These are phyloP conservation scores for Funneliformis mosseae DNA, from an alignment of 192 early-diverging fungal species.

Conservation along the genomic window DNA sequence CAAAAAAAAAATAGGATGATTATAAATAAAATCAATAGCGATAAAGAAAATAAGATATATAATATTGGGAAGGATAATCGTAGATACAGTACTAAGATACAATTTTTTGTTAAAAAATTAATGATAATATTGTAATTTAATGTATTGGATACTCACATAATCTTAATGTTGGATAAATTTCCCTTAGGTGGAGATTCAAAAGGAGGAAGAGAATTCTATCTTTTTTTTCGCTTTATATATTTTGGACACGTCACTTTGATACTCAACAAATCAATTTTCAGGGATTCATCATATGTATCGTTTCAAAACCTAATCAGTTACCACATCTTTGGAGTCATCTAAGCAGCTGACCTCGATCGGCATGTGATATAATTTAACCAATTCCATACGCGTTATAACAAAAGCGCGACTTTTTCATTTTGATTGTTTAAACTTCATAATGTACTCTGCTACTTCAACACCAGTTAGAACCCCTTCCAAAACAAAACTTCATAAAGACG, in stretches of 20 bases:
- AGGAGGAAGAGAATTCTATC: slow-evolving; percentile 10
- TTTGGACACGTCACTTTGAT: slow-evolving; percentile 6
- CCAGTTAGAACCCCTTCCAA: background rate
- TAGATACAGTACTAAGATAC: background rate
- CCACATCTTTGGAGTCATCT: background rate
- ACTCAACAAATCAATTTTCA: background rate
- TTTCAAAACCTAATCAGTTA: background rate
- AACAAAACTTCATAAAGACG: background rate
- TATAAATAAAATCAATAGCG: background rate
- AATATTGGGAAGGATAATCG: background rate
- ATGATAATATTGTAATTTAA: background rate
- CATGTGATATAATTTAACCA: no score
- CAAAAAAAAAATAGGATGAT: background rate
- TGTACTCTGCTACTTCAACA: background rate
- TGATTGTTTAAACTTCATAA: background rate
- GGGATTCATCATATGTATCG: background rate
- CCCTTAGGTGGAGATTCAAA: slow-evolving; percentile 23
- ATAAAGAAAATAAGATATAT: background rate
- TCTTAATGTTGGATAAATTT: slow-evolving; percentile 30
- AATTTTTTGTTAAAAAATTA: background rate
- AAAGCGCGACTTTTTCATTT: background rate
- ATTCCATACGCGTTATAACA: background rate
- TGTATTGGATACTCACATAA: slow-evolving; percentile 32
- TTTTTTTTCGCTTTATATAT: slow-evolving; percentile 3
- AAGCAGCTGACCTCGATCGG: no score